These are phyloP conservation scores for Postia placenta DNA, from an alignment of 768 basidiomycete genomes.

Conservation along the genomic window DNA sequence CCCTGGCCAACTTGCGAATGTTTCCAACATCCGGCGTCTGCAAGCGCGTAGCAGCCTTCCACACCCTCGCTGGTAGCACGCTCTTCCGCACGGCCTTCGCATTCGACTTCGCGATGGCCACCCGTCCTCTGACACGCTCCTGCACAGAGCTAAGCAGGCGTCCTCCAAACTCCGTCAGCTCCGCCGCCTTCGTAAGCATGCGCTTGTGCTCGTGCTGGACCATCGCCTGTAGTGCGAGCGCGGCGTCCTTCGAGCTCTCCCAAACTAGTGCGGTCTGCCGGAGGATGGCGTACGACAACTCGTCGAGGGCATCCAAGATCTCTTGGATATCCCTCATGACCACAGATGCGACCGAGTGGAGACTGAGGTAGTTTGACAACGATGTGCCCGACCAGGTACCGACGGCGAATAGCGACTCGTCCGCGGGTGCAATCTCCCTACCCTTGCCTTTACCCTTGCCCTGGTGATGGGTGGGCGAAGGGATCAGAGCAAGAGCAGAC, in stretches of 20 bases:
- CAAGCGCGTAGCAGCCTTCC: neutral
- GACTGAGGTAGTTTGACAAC: conserved; percentile 21
- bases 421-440: conserved; percentile 13
- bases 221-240: conserved; percentile 14
- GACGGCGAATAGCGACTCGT: conserved; percentile 17
- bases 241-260: conserved; percentile 13
- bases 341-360: conserved; percentile 6
- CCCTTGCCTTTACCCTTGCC: conserved; percentile 12
- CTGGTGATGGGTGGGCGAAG: conserved; percentile 9
- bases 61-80: neutral
- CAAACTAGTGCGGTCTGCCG: conserved; percentile 13
- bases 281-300: conserved; percentile 18
- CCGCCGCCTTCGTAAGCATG: conserved; percentile 22
- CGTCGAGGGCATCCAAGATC: conserved; percentile 22
- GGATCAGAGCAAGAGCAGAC: conserved; percentile 2
- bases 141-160: conserved; percentile 19
- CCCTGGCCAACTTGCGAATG: conserved; percentile 5
- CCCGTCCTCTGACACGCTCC: conserved; percentile 18
- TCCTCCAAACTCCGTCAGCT: conserved; percentile 23
- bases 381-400: conserved; percentile 19
- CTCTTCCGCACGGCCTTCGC: conserved; percentile 21
- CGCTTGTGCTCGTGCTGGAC: conserved; percentile 22
- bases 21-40: conserved; percentile 6
- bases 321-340: conserved; percentile 18
- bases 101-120: conserved; percentile 21